These are phyloP conservation scores for Acanthamoeba healyi DNA, from an alignment of 208 protist genomes.

Conservation along the genomic window DNA sequence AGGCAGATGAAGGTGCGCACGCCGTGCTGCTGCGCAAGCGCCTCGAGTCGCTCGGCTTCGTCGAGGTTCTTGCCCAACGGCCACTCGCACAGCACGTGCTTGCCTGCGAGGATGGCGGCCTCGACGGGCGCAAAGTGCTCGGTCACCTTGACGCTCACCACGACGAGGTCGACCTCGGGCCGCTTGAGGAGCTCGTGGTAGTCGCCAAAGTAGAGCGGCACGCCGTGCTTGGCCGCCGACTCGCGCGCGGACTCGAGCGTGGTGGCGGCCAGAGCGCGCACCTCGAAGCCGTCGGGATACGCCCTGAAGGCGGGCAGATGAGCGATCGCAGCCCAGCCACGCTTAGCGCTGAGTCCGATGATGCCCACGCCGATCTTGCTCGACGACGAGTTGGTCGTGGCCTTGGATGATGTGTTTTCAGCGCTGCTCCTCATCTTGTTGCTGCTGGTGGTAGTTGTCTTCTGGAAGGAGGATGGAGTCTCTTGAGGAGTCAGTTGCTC, in stretches of 20 bases:
- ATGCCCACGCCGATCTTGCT: slow-evolving; percentile 37
- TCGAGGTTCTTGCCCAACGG: background rate
- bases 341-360: slow-evolving; percentile 20
- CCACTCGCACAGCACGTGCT: slow-evolving; percentile 63
- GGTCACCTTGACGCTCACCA: slow-evolving; percentile 24
- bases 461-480: too few species aligned
- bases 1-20: slow-evolving; percentile 4
- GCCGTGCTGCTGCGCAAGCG: background rate
- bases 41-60: background rate
- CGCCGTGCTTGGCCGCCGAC: background rate
- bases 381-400: too few species aligned
- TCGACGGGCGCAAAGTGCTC: background rate
- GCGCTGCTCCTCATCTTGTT: too few species aligned
- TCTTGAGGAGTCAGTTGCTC: too few species aligned
- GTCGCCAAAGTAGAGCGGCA: slow-evolving; percentile 32
- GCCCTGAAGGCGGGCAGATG: background rate
- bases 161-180: slow-evolving; percentile 1
- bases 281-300: background rate
- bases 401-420: too few species aligned
- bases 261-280: slow-evolving; percentile 4
- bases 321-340: background rate
- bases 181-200: background rate
- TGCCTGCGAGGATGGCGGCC: slow-evolving; percentile 12
- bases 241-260: background rate
- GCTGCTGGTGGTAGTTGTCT: too few species aligned